Evolutionary conservation across 1,284 basidiomycete species (phyloP), one percentile per base, ranked within the genome.

Genomic region (Ceratobasidium sp.): DNA sequence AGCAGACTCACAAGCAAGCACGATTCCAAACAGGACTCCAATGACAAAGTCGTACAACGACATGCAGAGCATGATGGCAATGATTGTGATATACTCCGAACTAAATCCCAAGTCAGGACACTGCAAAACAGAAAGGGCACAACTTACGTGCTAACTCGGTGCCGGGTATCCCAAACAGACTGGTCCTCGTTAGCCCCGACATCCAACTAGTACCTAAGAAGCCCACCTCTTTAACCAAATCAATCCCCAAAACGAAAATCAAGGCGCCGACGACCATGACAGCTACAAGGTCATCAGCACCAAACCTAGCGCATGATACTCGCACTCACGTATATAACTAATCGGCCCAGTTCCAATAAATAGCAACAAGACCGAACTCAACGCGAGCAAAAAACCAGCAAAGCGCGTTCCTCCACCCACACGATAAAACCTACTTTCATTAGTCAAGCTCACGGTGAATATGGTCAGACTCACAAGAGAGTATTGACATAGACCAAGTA

Each of bases 221-320:
- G 60, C 72, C 32, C 32, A 74, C 73, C 76, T 97, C 96, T 76
- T 96, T 96, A 34, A 93, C 87, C 32, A 99, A 86, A 74, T 99
- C 96, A 71, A 98, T 87, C 0, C 96, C 96, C 27, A 99, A 85
- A 10, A 98, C 94, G 74, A 95, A 96, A 75, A 99, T 98, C 70
- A 99, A 83, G 1, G 96, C 91, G 0, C 91, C 91, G 17, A 96
- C 93, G 3, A 95, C 88, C 85, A 93, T 89, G 45, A 96, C 88
- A 69, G 93, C 92, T 94, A 73, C 65, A 69, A 35, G 20, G 69
- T 34, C 54, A 71, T 53, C 31, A 52, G 45, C 22, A 31, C 65
- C 45, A 1, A 29, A 13, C 31, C 42, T 35, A 22, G 12, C 43
- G 8, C 43, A 29, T 1, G 25, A 27, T 15, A 6, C 0, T 25